Evolutionary conservation across 345 rosid genomes (phyloP).

Genomic region (Eucalyptus leucophloia): DNA sequence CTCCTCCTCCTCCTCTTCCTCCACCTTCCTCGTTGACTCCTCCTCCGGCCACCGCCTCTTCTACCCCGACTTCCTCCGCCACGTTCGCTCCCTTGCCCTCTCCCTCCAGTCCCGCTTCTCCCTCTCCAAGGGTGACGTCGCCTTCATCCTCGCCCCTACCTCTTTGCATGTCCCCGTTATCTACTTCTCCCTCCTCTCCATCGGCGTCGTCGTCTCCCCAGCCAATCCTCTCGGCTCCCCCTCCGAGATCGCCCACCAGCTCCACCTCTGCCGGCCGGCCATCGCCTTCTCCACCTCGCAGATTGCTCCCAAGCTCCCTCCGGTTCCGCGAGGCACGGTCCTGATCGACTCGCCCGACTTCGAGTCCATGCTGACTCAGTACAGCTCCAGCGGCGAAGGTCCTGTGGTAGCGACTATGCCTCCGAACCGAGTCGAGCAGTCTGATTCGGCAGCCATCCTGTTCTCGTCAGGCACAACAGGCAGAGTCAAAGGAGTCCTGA

Average conservation of each 20-base stretch:
- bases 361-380: constrained; percentile 18
- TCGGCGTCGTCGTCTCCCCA: constrained; percentile 67
- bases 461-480: constrained; percentile 88
- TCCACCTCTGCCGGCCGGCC: constrained; percentile 41
- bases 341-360: constrained; percentile 74
- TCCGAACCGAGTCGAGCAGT: constrained; percentile 24
- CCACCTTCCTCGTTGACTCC: constrained; percentile 25
- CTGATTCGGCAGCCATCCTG: constrained; percentile 50
- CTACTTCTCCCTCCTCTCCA: constrained; percentile 58
- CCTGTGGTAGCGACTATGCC: neutral
- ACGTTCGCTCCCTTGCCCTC: constrained; percentile 29
- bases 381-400: neutral
- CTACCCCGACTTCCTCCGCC: constrained; percentile 27
- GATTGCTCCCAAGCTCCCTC: constrained; percentile 23
- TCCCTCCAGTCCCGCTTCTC: constrained; percentile 27
- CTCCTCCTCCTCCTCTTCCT: neutral
- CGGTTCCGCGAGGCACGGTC: constrained; percentile 23
- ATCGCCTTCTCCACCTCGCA: constrained; percentile 60
- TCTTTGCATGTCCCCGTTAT: constrained; percentile 54
- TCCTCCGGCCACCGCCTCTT: constrained; percentile 21
- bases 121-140: constrained; percentile 39
- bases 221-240: constrained; percentile 54
- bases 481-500: constrained; percentile 46
- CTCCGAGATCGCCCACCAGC: constrained; percentile 45
- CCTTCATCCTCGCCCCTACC: constrained; percentile 54